Conservation (phyloP, 2,329 filamentous ascomycete genomes). For the Apiospora marii region DNA sequence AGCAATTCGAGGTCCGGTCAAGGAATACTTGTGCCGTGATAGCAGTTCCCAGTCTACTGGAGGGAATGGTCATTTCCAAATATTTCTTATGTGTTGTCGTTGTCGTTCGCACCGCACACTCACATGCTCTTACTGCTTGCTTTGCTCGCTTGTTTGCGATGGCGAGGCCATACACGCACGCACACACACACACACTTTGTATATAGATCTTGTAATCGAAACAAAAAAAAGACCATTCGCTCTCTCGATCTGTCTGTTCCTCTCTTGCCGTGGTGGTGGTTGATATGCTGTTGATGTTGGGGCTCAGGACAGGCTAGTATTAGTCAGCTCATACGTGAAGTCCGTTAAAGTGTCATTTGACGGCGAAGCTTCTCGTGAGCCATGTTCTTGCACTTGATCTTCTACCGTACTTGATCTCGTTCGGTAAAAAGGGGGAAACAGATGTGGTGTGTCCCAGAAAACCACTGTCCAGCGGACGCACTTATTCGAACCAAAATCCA, state of each 20-base stretch:
- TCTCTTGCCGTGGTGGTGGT: neutral
- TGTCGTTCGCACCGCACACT: neutral
- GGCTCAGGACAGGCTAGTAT: no score
- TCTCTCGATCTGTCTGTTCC: neutral
- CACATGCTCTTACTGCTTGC: neutral
- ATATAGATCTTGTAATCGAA: slow-evolving; percentile 6
- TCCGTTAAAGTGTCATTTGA: no score
- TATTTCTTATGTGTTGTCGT: neutral
- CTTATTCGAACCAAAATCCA: neutral
- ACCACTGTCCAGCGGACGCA: neutral
- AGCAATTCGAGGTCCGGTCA: neutral
- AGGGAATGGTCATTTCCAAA: slow-evolving; percentile 14
- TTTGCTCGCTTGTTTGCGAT: neutral
- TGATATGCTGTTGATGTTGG: neutral
- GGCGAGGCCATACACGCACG: neutral
- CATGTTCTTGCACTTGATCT: no score
- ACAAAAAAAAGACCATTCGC: slow-evolving; percentile 2
- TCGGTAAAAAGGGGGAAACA: no score
- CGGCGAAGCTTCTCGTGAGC: no score
- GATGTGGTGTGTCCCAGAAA: no score
- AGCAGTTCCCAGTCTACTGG: neutral
- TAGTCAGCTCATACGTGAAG: no score
- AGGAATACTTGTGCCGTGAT: slow-evolving; percentile 10
- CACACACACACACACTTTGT: neutral
- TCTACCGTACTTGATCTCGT: no score